Base-by-base conservation (phyloP, 2,329 filamentous ascomycete species). In the Fusarium udum region DNA sequence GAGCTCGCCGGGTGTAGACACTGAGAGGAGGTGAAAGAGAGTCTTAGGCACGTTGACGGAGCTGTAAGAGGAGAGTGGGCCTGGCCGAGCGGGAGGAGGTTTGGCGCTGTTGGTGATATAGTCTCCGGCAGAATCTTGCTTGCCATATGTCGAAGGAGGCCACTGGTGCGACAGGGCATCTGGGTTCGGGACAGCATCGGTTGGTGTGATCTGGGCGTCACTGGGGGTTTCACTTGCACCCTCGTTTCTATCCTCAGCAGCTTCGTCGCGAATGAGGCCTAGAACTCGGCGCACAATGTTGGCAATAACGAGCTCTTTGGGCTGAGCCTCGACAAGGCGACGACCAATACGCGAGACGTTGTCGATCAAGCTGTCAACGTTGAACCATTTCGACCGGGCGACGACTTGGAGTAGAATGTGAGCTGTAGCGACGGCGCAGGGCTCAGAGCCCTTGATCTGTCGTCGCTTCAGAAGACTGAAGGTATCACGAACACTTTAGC, bases 211-310 rank as follows among this genome's bases (percentile, higher is more conserved):
- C 61, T 78, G 79, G 18, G 79, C 77, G 43, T 90, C 88, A 61
- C 87, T 87, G 40, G 86, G 87, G 14, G 88, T 87, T 75, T 93
- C 92, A 80, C 89, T 92, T 40, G 82, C 82, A 61, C 76, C 83
- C 65, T 91, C 91, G 68, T 93, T 93, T 65, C 92, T 86, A 75
- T 94, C 92, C 77, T 97, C 94, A 76, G 93, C 92, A 43, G 93
- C 93, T 79, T 98, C 95, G 79, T 98, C 95, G 58, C 96, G 91
- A 73, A 99, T 96, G 72, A 99, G 87, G 48, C 95, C 93, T 42
- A 99, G 86, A 6, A 98, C 93, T 71, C 96, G 91, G 69, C 95
- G 91, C 52, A 98, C 94, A 75, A 99, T 95, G 79, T 99, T 99
- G 59, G 95, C 95, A 49, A 98, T 94, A 10, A 95, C 94, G 76